Evolutionary conservation across 768 basidiomycete species (phyloP), one percentile per base, ranked within the genome.

Genomic region (Hygrocybe punicea): DNA sequence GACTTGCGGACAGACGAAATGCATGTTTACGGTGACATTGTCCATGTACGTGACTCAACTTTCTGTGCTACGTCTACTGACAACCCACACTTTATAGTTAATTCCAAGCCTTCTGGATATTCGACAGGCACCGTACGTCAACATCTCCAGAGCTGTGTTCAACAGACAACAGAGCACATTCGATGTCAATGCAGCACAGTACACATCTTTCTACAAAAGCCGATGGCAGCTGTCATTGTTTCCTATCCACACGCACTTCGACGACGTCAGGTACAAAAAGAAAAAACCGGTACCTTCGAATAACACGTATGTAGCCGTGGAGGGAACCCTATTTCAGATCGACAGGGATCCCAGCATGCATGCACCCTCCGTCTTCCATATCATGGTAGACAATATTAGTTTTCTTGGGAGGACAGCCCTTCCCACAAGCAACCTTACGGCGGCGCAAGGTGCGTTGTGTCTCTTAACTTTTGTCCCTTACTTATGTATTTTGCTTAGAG

Each of bases 21-120:
- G 16, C 53, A 54, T 16, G 25, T 54, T 8, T 8, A 37, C n/a
- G 39, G 53, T 24, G 53, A 54, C 29, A 54, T 54, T 24, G 40
- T 42, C 21, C 24, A 39, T 17, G 53, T 54, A 42, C 21, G 39
- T 45, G 39, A 42, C 16, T 19, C 6, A 11, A 3, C 3, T 4
- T 42, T 14, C 14, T 4, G 4, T 42, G 39, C 39, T 14, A 42
- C 4, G 6, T 16, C 19, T 42, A 16, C 19, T 19, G 14, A 14
- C 19, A 19, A 42, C 11, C 19, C 11, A 16, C 11, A 14, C 19
- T 19, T 4, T 19, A 42, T 19, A 42, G 39, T 10, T 42, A 16
- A 42, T 42, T 42, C 4, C 11, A 11, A 16, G 16, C 39, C 19
- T 14, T 42, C 14, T 14, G 6, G 11, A 16, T 16, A 42, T 42